Percentiles rank a stretch among this genome's conserved stretches.
phyloP scores from a whole-genome alignment of 345 rosid species.

The Salix purpurea region DNA sequence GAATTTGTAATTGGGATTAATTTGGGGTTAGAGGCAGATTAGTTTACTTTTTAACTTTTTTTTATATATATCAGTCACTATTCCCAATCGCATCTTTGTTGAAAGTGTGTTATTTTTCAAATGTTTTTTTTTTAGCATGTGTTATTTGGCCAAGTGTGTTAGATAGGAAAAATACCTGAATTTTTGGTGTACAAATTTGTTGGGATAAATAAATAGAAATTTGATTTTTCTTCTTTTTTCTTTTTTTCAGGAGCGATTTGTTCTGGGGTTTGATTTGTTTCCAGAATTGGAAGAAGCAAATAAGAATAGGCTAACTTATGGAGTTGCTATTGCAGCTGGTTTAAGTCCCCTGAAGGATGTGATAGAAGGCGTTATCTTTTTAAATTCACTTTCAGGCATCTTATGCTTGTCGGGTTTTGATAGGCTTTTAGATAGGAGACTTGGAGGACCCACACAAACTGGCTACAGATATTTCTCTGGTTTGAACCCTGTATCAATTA shows the following conservation, averaged over 20 bases:
- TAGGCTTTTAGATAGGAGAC: background rate
- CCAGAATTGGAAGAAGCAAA: background rate
- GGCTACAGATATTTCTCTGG: background rate
- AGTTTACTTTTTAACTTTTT: no score
- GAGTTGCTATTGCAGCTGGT: background rate
- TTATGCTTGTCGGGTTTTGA: background rate
- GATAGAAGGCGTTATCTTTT: no score
- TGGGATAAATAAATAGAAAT: background rate
- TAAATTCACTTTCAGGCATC: no score
- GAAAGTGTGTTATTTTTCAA: no score
- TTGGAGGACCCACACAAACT: background rate
- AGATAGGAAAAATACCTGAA: no score
- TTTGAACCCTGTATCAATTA: background rate
- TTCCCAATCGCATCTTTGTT: no score
- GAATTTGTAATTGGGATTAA: no score
- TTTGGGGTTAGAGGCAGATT: no score
- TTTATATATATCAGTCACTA: no score
- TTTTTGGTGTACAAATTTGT: background rate
- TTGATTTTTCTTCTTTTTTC: background rate
- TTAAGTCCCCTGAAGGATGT: no score
- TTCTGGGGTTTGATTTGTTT: conserved; percentile 33
- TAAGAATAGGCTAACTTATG: background rate
- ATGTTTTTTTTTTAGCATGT: no score
- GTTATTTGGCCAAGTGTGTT: no score
- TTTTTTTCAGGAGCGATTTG: conserved; percentile 61